Evolutionary conservation across 2,329 filamentous ascomycete genomes (phyloP), one percentile per base, ranked within the genome.

Genomic region (Ophiosphaerella herpotricha): DNA sequence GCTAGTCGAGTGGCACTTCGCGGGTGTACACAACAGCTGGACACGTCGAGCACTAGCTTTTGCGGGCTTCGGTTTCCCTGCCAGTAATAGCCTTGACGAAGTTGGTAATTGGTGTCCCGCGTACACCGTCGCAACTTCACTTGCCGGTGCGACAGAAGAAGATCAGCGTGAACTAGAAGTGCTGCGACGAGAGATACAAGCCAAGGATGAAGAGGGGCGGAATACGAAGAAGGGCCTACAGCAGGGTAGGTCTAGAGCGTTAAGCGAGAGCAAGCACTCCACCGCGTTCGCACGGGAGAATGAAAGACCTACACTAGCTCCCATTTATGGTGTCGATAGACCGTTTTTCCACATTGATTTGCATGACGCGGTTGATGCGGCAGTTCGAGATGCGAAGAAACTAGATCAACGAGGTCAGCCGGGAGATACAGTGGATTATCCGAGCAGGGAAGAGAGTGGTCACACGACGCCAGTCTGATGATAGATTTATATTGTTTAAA

Each of bases 11-110:
- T 76, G 73, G 69, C 72, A 75, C 43, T 75, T 85, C 65, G 80
- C 81, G 26, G 73, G 78, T 48, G 75, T 84, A 18, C 74, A 76
- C 51, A 82, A 80, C 55, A 76, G 79, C 33, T 85, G 82, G 82
- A 80, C 82, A 2, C 78, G 81, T 50, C 77, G 81, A n/a, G 81
- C 82, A 1, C 72, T 85, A 2, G 76, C 77, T 1, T 78, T 78
- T 5, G 81, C 80, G 3, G 81, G 81, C 1, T 84, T 84, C 53
- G 82, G 82, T 0, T 78, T 74, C 46, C 78, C 64, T 2, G 46
- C 55, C 7, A n/a, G 16, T 1, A 42, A 39, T 13, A 47, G 45
- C 9, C 23, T 31, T 1, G 50, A 55, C 1, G 46, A 45, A 7
- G 33, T 57, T 9, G 54, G 52, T 1, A 54, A 40, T 13, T 68